Evolutionary conservation across 306 rosid species (phyloP), one percentile per base, ranked within the genome.

Genomic region (Rosa rugosa): DNA sequence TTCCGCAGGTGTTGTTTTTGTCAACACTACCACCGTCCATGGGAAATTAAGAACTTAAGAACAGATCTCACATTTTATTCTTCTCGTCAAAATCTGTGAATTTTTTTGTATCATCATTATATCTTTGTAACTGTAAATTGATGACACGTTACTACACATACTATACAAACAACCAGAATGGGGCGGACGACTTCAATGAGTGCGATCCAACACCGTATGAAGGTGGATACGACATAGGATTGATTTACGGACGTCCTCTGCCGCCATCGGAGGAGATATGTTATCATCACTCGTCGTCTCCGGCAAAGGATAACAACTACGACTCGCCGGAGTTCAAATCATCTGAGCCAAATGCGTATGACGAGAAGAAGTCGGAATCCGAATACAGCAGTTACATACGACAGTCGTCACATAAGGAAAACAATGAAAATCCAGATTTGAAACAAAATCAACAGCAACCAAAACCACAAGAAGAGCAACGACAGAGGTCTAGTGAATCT

Each of bases 131-230:
- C 16, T 12, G 18, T 6, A 16, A 1, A 38, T 6, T 22, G 22
- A 75, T 75, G 71, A 31, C 79, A 9, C 79, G 59, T 18, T 75
- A 75, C 46, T 34, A 64, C 71, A 4, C 83, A 42, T 82, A 17
- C 66, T 82, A 51, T 66, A 11, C 84, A 2, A 20, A 20, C 3
- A 75, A 12, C 20, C 79, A 78, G 0, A 82, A 81, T 57, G 40
- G 51, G 4, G 80, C 68, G 0, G 86, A 87, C n/a, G 86, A 79
- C 34, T 90, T n/a, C 63, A 88, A 80, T 45, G 86, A 77, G 36
- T 88, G 76, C 69, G 95, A 88, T 63, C 91, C 92, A 0, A 88
- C 92, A 0, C 95, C 92, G 0, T 90, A 90, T 53, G 86, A 90
- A 8, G 95, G 95, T 6, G 92, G 92, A 2, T 90, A 90, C 79